phyloP scores from a whole-genome alignment of 1,284 basidiomycete species.

The Microbotryomycetes sp. region DNA sequence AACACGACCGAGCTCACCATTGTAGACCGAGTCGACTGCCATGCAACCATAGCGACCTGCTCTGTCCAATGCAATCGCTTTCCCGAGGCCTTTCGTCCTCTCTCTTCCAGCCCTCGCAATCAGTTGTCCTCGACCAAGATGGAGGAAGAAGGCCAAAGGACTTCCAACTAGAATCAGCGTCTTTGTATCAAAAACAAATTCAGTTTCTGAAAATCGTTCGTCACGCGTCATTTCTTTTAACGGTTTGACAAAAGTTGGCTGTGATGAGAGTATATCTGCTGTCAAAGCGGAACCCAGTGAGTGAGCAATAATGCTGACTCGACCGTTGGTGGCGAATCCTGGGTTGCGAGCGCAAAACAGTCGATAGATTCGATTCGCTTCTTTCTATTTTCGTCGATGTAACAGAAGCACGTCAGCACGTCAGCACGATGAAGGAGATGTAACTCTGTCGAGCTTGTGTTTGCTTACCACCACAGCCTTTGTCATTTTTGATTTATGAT shows the following conservation, averaged over 20 bases:
- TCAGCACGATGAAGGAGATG: neutral
- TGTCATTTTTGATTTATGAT: constrained; percentile 39
- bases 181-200: constrained; percentile 38
- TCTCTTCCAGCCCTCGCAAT: constrained; percentile 39
- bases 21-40: constrained; percentile 27
- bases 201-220: constrained; percentile 7
- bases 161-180: constrained; percentile 40
- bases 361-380: constrained; percentile 41
- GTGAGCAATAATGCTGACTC: constrained; percentile 40
- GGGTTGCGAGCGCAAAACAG: constrained; percentile 41
- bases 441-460: too few relatives aligned
- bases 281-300: constrained; percentile 36
- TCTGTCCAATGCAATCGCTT: constrained; percentile 37
- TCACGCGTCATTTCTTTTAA: constrained; percentile 10
- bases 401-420: neutral
- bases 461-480: constrained; percentile 36
- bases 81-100: constrained; percentile 31
- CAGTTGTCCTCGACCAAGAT: constrained; percentile 38
- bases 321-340: constrained; percentile 34
- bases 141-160: constrained; percentile 39
- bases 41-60: constrained; percentile 38
- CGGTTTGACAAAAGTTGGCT: constrained; percentile 37
- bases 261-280: constrained; percentile 38
- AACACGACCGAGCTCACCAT: neutral
- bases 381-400: constrained; percentile 10